Evolutionary conservation across 306 rosid species (phyloP), one percentile per base, ranked within the genome.

Genomic region (Begonia fuchsioides): DNA sequence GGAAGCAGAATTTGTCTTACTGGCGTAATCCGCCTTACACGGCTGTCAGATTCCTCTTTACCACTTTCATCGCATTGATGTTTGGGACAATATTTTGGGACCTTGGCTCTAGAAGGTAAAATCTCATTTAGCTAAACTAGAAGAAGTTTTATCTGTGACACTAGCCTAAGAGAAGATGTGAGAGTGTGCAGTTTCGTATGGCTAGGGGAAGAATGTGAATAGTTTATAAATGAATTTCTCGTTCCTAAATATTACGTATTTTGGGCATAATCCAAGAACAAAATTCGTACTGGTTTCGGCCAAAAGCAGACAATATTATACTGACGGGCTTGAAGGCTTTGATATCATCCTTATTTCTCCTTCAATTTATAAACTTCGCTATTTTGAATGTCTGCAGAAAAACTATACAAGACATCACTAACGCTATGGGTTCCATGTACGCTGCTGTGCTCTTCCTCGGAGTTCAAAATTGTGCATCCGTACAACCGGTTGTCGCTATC

Each of bases 1-100:
- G 96, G 94, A 87, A 87, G 65, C 87, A 72, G 32, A 61, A 54
- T 54, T 38, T 51, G 46, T 72, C 78, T 3, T 62, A 72, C 17
- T 72, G 71, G 71, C 26, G 78, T 55, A 72, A 67, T 67, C 78
- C 78, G 2, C 68, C 66, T 8, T 72, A 67, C 64, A 63, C 48
- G 41, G 74, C 74, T 13, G 64, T 72, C 32, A 67, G 78, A 32
- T 20, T 72, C 49, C 10, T 72, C 39, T 67, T 72, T 65, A 72
- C 78, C 50, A 54, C 64, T 5, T 38, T 72, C 61, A 63, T 72
- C 13, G 78, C 70, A 17, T 39, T 72, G 7, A 55, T 67, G 67
- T 67, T 72, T 3, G 78, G 78, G 48, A 67, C 73, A 15, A 72
- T 72, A 20, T 72, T 67, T 44, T 67, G 73, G 78, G 57, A 72